These are phyloP conservation scores for Aspergillus fumigatus DNA, from an alignment of 2,329 filamentous ascomycete species.

Conservation along the genomic window DNA sequence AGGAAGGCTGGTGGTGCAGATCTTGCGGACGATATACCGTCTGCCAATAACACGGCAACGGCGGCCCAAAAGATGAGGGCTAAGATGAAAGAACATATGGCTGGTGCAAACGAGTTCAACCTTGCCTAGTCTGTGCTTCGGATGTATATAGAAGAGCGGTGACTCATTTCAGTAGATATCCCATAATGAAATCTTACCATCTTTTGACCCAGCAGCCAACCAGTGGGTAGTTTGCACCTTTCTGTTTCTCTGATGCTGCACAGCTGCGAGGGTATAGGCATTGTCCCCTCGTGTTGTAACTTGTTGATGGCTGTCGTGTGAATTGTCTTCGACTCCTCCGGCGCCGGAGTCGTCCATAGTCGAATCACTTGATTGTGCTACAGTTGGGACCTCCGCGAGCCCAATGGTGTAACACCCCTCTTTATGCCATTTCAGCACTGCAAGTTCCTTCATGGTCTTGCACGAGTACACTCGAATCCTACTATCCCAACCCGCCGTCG, in stretches of 20 bases:
- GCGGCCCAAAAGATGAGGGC: conserved; percentile 51
- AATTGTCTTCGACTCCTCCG: neutral
- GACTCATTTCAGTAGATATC: conserved; percentile 67
- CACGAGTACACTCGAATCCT: conserved; percentile 74
- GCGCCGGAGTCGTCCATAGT: neutral
- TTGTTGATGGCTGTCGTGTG: neutral
- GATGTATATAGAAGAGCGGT: conserved; percentile 25
- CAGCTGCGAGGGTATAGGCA: conserved; percentile 38
- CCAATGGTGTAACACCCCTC: conserved; percentile 78
- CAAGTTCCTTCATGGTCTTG: conserved; percentile 78
- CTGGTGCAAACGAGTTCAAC: conserved; percentile 55
- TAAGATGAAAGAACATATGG: conserved; percentile 50
- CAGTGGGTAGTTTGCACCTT: conserved; percentile 73
- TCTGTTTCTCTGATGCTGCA: conserved; percentile 60
- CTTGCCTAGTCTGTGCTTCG: conserved; percentile 41
- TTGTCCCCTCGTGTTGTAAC: conserved; percentile 5
- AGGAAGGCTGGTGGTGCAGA: conserved; percentile 27
- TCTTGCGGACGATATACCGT: conserved; percentile 23
- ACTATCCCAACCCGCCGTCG: conserved; percentile 89
- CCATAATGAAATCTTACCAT: conserved; percentile 94
- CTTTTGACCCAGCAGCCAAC: conserved; percentile 86
- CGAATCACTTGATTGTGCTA: neutral
- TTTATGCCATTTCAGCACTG: conserved; percentile 91
- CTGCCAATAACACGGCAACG: conserved; percentile 37
- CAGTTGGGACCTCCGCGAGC: conserved; percentile 52